These are phyloP conservation scores for Cryomyces minteri DNA, from an alignment of 495 filamentous ascomycete species.

Conservation along the genomic window DNA sequence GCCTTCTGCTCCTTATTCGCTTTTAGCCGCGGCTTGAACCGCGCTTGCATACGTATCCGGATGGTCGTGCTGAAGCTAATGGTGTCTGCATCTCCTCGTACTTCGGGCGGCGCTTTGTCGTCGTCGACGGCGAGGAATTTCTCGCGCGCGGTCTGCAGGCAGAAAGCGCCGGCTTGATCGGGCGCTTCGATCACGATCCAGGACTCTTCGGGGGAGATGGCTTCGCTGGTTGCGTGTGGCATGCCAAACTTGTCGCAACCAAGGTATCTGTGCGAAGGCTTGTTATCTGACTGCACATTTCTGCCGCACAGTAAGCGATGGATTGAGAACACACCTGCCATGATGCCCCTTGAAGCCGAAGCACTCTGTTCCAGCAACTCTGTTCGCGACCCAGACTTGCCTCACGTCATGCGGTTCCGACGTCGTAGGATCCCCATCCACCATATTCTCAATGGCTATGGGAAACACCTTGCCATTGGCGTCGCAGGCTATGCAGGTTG, in stretches of 20 bases:
- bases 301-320: too few relatives aligned
- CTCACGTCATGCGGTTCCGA: slow-evolving; percentile 89
- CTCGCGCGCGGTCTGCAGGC: slow-evolving; percentile 16
- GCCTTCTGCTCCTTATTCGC: slow-evolving; percentile 64
- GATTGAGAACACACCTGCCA: slow-evolving; percentile 41
- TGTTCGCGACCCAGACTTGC: slow-evolving; percentile 87
- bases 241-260: slow-evolving; percentile 70
- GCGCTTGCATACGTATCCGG: slow-evolving; percentile 80
- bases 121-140: slow-evolving; percentile 21
- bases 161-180: slow-evolving; percentile 12
- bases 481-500: slow-evolving; percentile 66
- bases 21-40: slow-evolving; percentile 72
- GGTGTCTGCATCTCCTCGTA: slow-evolving; percentile 60
- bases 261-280: slow-evolving; percentile 35
- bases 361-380: slow-evolving; percentile 60
- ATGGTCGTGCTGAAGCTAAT: slow-evolving; percentile 60
- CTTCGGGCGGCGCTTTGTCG: slow-evolving; percentile 27
- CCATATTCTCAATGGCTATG: slow-evolving; percentile 59
- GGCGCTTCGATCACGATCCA: slow-evolving; percentile 29
- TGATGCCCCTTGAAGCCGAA: slow-evolving; percentile 77
- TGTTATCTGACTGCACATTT: neutral
- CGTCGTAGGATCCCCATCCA: slow-evolving; percentile 55
- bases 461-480: slow-evolving; percentile 69
- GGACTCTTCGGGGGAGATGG: slow-evolving; percentile 64
- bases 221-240: slow-evolving; percentile 56